Percentiles rank a stretch among this genome's conserved stretches.
phyloP scores from a whole-genome alignment of 768 basidiomycete genomes.

The Termitomyces sp. region DNA sequence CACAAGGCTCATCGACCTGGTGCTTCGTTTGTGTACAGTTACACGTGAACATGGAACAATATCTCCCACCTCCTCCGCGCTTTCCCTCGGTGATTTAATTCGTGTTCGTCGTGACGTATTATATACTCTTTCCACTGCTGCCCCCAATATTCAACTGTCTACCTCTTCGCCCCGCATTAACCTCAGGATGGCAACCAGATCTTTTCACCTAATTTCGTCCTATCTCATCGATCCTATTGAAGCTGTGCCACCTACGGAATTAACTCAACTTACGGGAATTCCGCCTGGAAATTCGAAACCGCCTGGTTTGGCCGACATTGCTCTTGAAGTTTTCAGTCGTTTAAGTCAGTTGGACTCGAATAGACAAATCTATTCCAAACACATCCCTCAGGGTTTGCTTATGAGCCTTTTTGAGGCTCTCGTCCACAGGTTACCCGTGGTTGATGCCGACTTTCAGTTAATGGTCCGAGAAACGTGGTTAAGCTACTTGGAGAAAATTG shows the following conservation, averaged over 20 bases:
- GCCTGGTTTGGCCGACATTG: constrained; percentile 62
- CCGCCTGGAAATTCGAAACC: constrained; percentile 45
- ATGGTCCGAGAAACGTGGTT: constrained; percentile 66
- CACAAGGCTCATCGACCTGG: constrained; percentile 56
- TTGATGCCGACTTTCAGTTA: constrained; percentile 70
- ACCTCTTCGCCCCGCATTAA: constrained; percentile 38
- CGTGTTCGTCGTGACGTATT: constrained; percentile 75
- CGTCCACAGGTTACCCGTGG: constrained; percentile 80
- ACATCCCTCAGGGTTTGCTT: constrained; percentile 55
- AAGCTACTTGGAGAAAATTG: constrained; percentile 72
- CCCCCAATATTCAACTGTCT: constrained; percentile 47
- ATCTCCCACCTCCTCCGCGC: constrained; percentile 47
- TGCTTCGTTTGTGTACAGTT: constrained; percentile 70
- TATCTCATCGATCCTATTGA: constrained; percentile 72
- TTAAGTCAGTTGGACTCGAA: constrained; percentile 76
- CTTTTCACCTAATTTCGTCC: constrained; percentile 68
- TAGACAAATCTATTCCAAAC: constrained; percentile 63
- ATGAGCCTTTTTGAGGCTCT: constrained; percentile 65
- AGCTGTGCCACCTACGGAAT: constrained; percentile 57
- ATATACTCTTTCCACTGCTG: constrained; percentile 63
- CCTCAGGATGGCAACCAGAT: constrained; percentile 48
- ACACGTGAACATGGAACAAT: constrained; percentile 28
- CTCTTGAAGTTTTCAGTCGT: constrained; percentile 84
- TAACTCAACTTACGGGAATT: constrained; percentile 50
- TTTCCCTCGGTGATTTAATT: constrained; percentile 72